Evolutionary conservation across 148 eudicot species (phyloP).

Genomic region (Dysphania ambrosioides): DNA sequence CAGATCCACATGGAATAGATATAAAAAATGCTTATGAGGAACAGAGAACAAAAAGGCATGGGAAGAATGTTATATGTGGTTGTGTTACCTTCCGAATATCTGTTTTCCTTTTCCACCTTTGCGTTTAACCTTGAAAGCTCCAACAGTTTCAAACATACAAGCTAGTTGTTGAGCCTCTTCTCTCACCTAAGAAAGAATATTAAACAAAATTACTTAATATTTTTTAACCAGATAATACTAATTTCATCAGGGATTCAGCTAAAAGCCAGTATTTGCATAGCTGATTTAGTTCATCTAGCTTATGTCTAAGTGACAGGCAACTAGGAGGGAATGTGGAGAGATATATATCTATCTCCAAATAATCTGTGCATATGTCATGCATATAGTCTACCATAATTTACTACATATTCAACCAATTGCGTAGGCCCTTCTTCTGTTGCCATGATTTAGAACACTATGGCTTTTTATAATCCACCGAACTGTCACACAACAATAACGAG

Average conservation of each 20-base stretch:
- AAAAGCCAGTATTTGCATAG: background rate
- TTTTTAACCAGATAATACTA: background rate
- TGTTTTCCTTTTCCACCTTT: slow-evolving; percentile 90
- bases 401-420: background rate
- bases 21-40: slow-evolving; percentile 18
- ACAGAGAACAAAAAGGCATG: background rate
- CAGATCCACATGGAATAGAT: slow-evolving; percentile 7
- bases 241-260: background rate
- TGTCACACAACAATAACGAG: background rate
- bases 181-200: slow-evolving; percentile 45
- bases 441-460: background rate
- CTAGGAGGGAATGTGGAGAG: background rate
- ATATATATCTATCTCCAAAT: background rate
- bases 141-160: slow-evolving; percentile 77
- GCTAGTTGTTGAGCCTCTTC: slow-evolving; percentile 96
- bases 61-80: slow-evolving; percentile 2
- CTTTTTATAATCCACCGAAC: background rate
- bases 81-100: slow-evolving; percentile 68
- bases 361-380: background rate
- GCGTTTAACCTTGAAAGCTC: slow-evolving; percentile 89
- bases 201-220: slow-evolving; percentile 3
- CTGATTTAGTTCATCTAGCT: background rate
- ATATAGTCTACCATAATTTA: background rate
- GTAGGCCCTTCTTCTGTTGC: background rate
- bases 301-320: background rate